Evolutionary conservation across 2,329 filamentous ascomycete species (phyloP).

Genomic region (Ceratocystis alfenasii): DNA sequence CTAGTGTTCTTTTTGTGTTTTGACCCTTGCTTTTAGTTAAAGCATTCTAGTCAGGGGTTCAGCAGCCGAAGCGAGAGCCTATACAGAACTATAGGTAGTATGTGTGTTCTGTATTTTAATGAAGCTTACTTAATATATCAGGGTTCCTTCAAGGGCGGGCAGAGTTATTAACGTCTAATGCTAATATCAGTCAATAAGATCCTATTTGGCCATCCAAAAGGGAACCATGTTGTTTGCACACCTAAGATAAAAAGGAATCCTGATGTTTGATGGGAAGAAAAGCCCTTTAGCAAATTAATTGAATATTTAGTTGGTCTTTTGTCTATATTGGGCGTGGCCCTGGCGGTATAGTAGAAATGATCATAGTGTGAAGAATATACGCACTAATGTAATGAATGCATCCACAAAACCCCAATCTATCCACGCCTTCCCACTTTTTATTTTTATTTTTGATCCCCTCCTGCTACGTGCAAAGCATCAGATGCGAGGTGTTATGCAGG

Average conservation of each 20-base stretch:
- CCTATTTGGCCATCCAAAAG: not conserved
- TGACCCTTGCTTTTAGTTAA: not conserved
- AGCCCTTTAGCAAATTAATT: not conserved
- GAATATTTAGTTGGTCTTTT: not conserved
- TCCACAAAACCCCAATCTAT: not conserved
- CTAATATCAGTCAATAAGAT: slow-evolving; percentile 6
- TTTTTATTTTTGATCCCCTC: too few species aligned
- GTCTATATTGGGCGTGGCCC: not conserved
- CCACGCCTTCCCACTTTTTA: too few species aligned
- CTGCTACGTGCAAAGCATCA: too few species aligned
- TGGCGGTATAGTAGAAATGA: not conserved
- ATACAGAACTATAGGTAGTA: not conserved
- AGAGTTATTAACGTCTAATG: not conserved
- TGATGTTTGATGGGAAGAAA: not conserved
- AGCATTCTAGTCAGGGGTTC: not conserved
- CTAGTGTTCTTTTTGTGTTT: not conserved
- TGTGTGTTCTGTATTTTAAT: not conserved
- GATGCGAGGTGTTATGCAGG: not conserved
- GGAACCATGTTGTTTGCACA: not conserved
- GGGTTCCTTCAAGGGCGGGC: not conserved
- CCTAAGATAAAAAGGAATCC: not conserved
- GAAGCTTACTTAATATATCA: not conserved
- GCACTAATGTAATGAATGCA: not conserved
- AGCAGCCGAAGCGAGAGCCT: not conserved
- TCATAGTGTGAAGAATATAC: not conserved